phyloP scores from a whole-genome alignment of 2,329 filamentous ascomycete species.

The Trichoderma cornu-damae region DNA sequence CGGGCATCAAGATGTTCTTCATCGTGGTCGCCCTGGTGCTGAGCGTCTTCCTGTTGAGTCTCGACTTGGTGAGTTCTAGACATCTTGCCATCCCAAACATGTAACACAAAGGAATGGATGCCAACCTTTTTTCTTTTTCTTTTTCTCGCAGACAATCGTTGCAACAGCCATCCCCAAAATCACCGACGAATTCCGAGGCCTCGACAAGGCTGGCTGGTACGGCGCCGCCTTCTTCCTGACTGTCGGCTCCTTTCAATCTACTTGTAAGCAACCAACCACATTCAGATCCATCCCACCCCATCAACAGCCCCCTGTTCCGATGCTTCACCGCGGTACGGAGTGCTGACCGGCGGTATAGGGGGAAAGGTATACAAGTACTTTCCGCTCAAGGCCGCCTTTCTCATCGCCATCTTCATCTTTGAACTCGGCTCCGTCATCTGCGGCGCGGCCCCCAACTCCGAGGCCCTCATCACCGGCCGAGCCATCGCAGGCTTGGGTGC shows the following conservation, averaged over 20 bases:
- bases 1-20: slow-evolving; percentile 36
- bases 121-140: too few species aligned
- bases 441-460: slow-evolving; percentile 41
- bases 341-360: too few species aligned
- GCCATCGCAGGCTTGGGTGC: slow-evolving; percentile 43
- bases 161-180: slow-evolving; percentile 54
- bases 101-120: background rate
- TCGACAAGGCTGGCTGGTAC: slow-evolving; percentile 56
- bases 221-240: slow-evolving; percentile 51
- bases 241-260: slow-evolving; percentile 41
- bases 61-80: slow-evolving; percentile 40
- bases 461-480: slow-evolving; percentile 46
- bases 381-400: slow-evolving; percentile 45
- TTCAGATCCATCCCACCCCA: slow-evolving; percentile 6
- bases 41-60: slow-evolving; percentile 45
- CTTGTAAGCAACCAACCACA: slow-evolving; percentile 29
- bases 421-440: slow-evolving; percentile 52
- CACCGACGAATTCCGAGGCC: slow-evolving; percentile 47
- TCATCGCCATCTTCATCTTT: slow-evolving; percentile 46
- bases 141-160: slow-evolving; percentile 52
- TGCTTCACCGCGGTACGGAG: slow-evolving; percentile 21
- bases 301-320: too few species aligned
- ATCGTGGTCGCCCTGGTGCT: slow-evolving; percentile 45
- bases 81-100: too few species aligned
- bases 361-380: slow-evolving; percentile 50